Evolutionary conservation across 2,329 filamentous ascomycete species (phyloP).

Genomic region (Malbranchea zuffiana): DNA sequence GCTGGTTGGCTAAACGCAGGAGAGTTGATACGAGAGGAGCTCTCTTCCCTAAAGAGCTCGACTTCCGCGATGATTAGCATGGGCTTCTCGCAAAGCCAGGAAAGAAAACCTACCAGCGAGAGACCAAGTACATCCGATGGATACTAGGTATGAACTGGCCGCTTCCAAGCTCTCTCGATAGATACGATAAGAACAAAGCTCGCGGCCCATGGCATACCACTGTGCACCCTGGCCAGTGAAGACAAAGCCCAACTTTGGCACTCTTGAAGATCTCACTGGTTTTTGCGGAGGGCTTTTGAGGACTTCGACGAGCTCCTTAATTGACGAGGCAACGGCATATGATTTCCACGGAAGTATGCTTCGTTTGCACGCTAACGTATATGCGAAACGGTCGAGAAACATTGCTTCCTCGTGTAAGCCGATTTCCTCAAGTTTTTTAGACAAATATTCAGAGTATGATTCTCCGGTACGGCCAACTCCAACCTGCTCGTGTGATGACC

Average conservation of each 20-base stretch:
- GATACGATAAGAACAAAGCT: slow-evolving; percentile 18
- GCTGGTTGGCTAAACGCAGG: slow-evolving; percentile 23
- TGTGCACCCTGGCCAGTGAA: slow-evolving; percentile 33
- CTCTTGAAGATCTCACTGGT: slow-evolving; percentile 14
- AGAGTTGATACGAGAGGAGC: slow-evolving; percentile 17
- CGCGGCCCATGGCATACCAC: slow-evolving; percentile 26
- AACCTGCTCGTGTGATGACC: too few species aligned
- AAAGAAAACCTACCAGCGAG: neutral
- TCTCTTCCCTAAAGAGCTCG: slow-evolving; percentile 18
- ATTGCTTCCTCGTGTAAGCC: too few species aligned
- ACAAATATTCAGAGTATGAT: too few species aligned
- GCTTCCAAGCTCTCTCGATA: slow-evolving; percentile 15
- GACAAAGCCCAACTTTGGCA: slow-evolving; percentile 23
- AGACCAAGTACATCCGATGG: neutral
- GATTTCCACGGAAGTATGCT: slow-evolving; percentile 7
- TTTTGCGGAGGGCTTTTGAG: slow-evolving; percentile 9
- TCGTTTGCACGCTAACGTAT: slow-evolving; percentile 8
- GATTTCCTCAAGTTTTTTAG: too few species aligned
- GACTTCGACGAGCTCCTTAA: neutral
- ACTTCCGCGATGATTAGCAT: neutral
- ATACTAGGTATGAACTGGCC: slow-evolving; percentile 12
- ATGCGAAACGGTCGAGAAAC: slow-evolving; percentile 9
- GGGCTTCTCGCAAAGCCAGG: neutral
- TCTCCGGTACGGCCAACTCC: too few species aligned
- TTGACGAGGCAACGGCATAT: slow-evolving; percentile 6